phyloP scores from a whole-genome alignment of 352 stramenopile species.

The Pythium oligandrum region DNA sequence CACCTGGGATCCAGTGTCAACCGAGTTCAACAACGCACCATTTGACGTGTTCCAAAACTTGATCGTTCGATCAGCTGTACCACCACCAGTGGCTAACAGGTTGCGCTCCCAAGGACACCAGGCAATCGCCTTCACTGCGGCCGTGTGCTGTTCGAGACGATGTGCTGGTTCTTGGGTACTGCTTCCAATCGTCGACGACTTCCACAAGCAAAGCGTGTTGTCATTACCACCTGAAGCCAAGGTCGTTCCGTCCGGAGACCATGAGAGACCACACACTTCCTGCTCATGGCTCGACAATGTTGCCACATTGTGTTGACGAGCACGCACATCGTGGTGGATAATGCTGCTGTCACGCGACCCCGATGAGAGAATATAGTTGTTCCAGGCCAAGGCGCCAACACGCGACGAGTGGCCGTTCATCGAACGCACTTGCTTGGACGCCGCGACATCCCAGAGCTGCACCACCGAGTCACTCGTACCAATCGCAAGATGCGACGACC shows the following conservation, averaged over 20 bases:
- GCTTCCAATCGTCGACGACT: slow-evolving; percentile 87
- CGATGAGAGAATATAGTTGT: slow-evolving; percentile 90
- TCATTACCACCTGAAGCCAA: slow-evolving; percentile 98
- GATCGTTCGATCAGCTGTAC: slow-evolving; percentile 97
- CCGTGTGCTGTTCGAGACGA: slow-evolving; percentile 94
- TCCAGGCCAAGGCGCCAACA: slow-evolving; percentile 96
- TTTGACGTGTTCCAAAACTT: slow-evolving; percentile 99
- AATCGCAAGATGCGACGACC: slow-evolving; percentile 89
- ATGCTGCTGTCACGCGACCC: slow-evolving; percentile 94
- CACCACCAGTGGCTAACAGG: slow-evolving; percentile 95
- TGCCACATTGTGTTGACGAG: slow-evolving; percentile 81
- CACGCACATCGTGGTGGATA: slow-evolving; percentile 77
- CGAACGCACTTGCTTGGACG: slow-evolving; percentile 89
- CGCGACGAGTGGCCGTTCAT: slow-evolving; percentile 92
- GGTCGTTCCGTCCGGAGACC: slow-evolving; percentile 94
- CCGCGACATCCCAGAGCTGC: slow-evolving; percentile 97
- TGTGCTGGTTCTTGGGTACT: slow-evolving; percentile 55
- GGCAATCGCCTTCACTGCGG: slow-evolving; percentile 97
- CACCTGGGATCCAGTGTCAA: slow-evolving; percentile 98
- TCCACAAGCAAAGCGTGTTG: slow-evolving; percentile 95
- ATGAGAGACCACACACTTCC: slow-evolving; percentile 97
- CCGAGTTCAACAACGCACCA: slow-evolving; percentile 93
- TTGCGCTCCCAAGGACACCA: slow-evolving; percentile 99
- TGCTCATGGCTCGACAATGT: slow-evolving; percentile 93
- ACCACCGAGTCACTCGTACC: slow-evolving; percentile 92